These are phyloP conservation scores for Zygoascus biomembranicola DNA, from an alignment of 805 yeast genomes.

Conservation along the genomic window DNA sequence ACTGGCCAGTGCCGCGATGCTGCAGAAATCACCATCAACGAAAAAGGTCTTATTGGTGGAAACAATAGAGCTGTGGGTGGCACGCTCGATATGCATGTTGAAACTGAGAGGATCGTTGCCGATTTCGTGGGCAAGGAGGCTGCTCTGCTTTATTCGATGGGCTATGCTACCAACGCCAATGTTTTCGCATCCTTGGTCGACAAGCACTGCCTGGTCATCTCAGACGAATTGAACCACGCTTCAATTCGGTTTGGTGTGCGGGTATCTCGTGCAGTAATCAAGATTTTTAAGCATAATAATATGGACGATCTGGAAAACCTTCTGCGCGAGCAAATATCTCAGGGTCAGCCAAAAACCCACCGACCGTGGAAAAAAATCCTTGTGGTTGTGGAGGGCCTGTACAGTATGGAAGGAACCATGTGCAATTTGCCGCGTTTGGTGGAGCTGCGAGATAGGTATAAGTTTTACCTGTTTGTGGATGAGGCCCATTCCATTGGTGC, in stretches of 20 bases:
- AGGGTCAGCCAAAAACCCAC: constrained; percentile 91
- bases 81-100: constrained; percentile 60
- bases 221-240: constrained; percentile 93
- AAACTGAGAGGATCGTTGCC: constrained; percentile 73
- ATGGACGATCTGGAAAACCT: constrained; percentile 70
- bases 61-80: constrained; percentile 74
- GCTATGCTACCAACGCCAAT: constrained; percentile 91
- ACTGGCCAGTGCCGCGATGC: constrained; percentile 83
- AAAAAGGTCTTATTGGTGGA: constrained; percentile 69
- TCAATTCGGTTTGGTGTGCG: constrained; percentile 94
- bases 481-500: constrained; percentile 99
- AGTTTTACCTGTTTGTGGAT: constrained; percentile 83
- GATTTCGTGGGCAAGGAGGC: constrained; percentile 87
- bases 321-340: constrained; percentile 75
- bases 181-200: constrained; percentile 78
- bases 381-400: constrained; percentile 86
- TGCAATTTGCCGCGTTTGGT: constrained; percentile 71
- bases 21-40: constrained; percentile 53
- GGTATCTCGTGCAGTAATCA: constrained; percentile 85
- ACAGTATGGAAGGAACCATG: constrained; percentile 70
- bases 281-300: constrained; percentile 87
- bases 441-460: constrained; percentile 71
- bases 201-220: constrained; percentile 79
- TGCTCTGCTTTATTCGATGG: constrained; percentile 81
- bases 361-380: constrained; percentile 84